Percentiles rank a stretch among this genome's conserved stretches.
Evolutionary conservation across 768 basidiomycete genomes (phyloP).

Genomic region (Leccinum subtestaceum): DNA sequence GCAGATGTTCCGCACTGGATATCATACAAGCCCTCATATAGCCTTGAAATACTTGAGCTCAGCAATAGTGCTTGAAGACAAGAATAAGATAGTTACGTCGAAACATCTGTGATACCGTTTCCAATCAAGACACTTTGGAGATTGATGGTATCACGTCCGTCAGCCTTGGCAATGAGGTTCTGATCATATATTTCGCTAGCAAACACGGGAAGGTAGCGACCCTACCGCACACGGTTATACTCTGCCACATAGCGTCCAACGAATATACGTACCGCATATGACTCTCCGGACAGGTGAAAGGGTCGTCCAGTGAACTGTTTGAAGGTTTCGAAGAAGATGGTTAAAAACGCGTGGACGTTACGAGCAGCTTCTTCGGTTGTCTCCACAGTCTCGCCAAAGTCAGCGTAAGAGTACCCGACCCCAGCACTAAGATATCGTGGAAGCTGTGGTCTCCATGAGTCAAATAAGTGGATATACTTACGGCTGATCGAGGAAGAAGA

Average conservation of each 20-base stretch:
- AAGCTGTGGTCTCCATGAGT: neutral
- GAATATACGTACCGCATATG: constrained; percentile 55
- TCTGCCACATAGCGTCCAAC: neutral
- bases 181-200: constrained; percentile 76
- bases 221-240: constrained; percentile 37
- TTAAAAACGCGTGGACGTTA: constrained; percentile 71
- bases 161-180: constrained; percentile 52
- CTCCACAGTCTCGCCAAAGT: constrained; percentile 63
- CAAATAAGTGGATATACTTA: constrained; percentile 9
- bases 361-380: constrained; percentile 81
- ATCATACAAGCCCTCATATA: constrained; percentile 45
- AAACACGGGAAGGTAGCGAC: constrained; percentile 70
- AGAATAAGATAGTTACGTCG: constrained; percentile 36
- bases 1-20: constrained; percentile 51
- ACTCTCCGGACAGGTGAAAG: constrained; percentile 72
- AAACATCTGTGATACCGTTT: constrained; percentile 61
- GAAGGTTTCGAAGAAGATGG: constrained; percentile 81
- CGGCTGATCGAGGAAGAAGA: constrained; percentile 74
- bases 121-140: constrained; percentile 74
- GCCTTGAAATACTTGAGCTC: constrained; percentile 17
- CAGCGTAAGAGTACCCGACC: constrained; percentile 71
- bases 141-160: constrained; percentile 55
- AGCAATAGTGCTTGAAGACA: neutral
- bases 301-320: constrained; percentile 63
- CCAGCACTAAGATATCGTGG: constrained; percentile 44